Conservation (phyloP, 495 filamentous ascomycete genomes). For the Cercophora samala region DNA sequence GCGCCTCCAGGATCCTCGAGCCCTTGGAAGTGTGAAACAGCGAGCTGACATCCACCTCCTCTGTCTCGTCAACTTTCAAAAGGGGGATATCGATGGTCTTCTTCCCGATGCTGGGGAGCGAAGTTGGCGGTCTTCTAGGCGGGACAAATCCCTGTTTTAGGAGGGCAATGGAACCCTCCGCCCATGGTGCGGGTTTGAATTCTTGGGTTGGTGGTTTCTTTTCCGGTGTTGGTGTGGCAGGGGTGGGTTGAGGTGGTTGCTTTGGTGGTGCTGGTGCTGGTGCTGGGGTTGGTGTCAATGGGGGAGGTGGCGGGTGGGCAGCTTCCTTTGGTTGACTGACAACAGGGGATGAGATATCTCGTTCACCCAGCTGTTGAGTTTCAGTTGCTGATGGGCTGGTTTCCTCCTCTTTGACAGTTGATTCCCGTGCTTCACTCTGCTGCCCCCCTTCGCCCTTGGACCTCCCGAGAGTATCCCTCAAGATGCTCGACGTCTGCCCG, state of each 20-base stretch:
- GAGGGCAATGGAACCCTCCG: constrained; percentile 12
- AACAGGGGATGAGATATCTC: no score
- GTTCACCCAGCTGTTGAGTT: constrained; percentile 4
- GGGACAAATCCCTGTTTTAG: constrained; percentile 13
- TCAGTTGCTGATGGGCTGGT: constrained; percentile 3
- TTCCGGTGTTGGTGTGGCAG: background rate
- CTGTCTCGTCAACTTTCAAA: constrained; percentile 6
- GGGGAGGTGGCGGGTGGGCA: background rate
- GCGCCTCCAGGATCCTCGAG: constrained; percentile 33
- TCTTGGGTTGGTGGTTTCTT: background rate
- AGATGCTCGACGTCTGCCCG: constrained; percentile 70
- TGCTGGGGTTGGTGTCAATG: background rate
- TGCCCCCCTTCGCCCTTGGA: no score
- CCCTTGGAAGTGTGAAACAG: constrained; percentile 39
- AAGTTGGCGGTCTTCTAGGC: constrained; percentile 9
- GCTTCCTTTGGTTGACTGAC: background rate
- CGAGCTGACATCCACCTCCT: constrained; percentile 31
- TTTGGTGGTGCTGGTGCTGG: constrained; percentile 3
- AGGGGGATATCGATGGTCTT: constrained; percentile 4
- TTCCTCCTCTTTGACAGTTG: background rate
- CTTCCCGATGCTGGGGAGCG: background rate
- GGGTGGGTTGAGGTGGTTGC: background rate
- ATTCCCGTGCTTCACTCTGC: background rate
- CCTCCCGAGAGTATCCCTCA: constrained; percentile 50
- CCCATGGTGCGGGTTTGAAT: constrained; percentile 19